Percentiles rank a stretch among this genome's conserved stretches.
Conservation (phyloP, 1,284 basidiomycete genomes). For the Sphagnurus paluster region DNA sequence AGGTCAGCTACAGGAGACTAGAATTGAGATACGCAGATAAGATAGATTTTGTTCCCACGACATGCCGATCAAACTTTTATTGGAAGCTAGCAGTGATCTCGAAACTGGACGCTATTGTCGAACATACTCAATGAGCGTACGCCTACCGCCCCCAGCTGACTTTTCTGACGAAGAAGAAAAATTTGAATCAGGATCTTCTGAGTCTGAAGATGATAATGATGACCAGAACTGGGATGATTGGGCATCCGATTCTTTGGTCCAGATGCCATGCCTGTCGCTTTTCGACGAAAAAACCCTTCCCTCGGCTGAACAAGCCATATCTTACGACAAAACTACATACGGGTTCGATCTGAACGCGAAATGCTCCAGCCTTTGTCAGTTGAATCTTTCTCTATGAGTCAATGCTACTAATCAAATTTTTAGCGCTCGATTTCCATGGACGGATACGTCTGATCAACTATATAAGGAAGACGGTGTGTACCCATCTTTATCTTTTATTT, state of each 20-base stretch:
- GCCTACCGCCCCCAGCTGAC: slow-evolving; percentile 29
- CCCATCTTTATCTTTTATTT: neutral
- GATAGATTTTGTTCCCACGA: slow-evolving; percentile 6
- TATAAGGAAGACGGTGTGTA: slow-evolving; percentile 65
- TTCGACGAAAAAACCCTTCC: slow-evolving; percentile 72
- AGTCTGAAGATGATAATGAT: slow-evolving; percentile 58
- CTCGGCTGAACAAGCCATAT: slow-evolving; percentile 60
- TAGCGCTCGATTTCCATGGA: slow-evolving; percentile 66
- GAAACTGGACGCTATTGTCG: slow-evolving; percentile 2
- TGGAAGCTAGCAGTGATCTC: no score
- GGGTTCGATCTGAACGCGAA: slow-evolving; percentile 62
- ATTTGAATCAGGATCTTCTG: slow-evolving; percentile 27
- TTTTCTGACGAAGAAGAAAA: slow-evolving; percentile 20
- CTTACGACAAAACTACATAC: slow-evolving; percentile 64
- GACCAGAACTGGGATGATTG: slow-evolving; percentile 82
- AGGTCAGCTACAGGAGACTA: neutral
- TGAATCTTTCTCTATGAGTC: slow-evolving; percentile 1
- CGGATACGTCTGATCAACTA: slow-evolving; percentile 82
- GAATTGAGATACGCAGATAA: slow-evolving; percentile 14
- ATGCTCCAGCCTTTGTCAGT: slow-evolving; percentile 54
- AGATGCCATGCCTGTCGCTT: slow-evolving; percentile 69
- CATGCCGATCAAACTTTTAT: neutral
- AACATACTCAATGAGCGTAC: slow-evolving; percentile 35
- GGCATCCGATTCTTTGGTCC: slow-evolving; percentile 64
- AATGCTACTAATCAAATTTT: slow-evolving; percentile 6